A percentile compares a stretch with the other conserved stretches of the same genome.
phyloP scores from a whole-genome alignment of 148 eudicot genomes.

The Fagopyrum homotropicum region DNA sequence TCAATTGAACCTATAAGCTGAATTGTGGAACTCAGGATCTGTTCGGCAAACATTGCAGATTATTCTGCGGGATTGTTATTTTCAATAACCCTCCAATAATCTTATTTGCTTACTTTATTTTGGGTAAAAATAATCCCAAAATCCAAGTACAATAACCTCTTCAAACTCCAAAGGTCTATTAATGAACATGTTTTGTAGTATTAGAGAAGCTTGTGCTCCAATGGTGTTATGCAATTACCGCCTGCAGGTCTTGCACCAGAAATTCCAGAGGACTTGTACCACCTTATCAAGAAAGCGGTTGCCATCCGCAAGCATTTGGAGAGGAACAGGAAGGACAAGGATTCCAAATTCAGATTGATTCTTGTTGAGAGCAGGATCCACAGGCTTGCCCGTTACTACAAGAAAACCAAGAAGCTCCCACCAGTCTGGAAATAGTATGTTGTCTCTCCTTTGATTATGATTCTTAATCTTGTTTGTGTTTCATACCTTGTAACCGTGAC shows the following conservation, averaged over 20 bases:
- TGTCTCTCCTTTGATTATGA: not conserved
- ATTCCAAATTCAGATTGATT: slow-evolving; percentile 36
- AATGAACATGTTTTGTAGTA: not conserved
- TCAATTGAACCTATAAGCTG: too few relatives aligned
- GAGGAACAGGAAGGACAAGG: slow-evolving; percentile 42
- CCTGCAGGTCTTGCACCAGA: slow-evolving; percentile 32
- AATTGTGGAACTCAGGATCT: too few relatives aligned
- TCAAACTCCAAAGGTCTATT: too few relatives aligned
- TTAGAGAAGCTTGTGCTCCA: not conserved
- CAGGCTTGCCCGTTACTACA: slow-evolving; percentile 37
- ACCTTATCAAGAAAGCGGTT: slow-evolving; percentile 39
- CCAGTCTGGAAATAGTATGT: slow-evolving; percentile 41
- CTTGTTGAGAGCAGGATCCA: slow-evolving; percentile 40
- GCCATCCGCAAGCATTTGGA: slow-evolving; percentile 35
- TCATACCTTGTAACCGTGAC: not conserved
- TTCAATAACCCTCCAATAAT: too few relatives aligned
- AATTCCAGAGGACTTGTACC: slow-evolving; percentile 38
- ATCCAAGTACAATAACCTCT: too few relatives aligned
- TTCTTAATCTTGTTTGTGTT: not conserved
- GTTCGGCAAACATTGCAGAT: too few relatives aligned
- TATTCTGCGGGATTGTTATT: too few relatives aligned
- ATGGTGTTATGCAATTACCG: not conserved
- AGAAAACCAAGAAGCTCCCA: slow-evolving; percentile 41
- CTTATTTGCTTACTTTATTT: too few relatives aligned
- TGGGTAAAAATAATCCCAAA: too few relatives aligned